Base-by-base conservation (phyloP, 441 rosid genomes). In the Populus tomentosa region DNA sequence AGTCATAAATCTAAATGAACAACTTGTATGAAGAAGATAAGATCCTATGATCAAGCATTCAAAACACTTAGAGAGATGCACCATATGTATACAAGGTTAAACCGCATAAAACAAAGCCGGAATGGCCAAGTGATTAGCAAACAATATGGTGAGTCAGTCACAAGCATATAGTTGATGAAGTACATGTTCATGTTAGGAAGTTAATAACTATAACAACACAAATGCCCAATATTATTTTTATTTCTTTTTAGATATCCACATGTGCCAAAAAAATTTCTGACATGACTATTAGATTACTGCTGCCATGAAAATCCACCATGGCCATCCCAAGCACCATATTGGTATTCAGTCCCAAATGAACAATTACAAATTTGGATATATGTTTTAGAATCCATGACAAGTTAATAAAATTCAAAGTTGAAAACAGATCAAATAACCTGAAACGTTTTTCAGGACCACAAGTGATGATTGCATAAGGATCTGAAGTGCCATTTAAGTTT, bases 401-500 rank as follows among this genome's bases (percentile, higher is more conserved):
- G 67, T 63, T 63, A 26, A n/a, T 63, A 21, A 59, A 21, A 64
- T 21, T 26, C 18, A 61, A 68, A 16, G 23, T 32, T n/a, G 13
- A 53, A 35, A 77, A 70, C 72, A 76, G 38, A 77, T 77, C 33
- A 82, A 84, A 80, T 77, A 80, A 95, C 99, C 99, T 96, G 93
- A 96, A 96, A 77, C 94, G 84, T 83, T 92, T 96, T 82, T 92
- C 97, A 80, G 98, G 86, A 85, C 96, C 98, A 88, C 98, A 94
- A 81, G 94, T 90, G 69, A 96, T 90, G 89, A 96, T 91, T 70
- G 98, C 97, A 85, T 96, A 94, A 80, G 99, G 99, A 87, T 96
- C 99, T 77, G 99, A 96, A 20, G 97, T 94, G 81, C 99, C 99
- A 88, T 94, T 96, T 84, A 94, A 85, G 83, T 96, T 96, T 20